Base-by-base conservation (phyloP, 352 stramenopile genomes). In the Peronospora belbahrii region DNA sequence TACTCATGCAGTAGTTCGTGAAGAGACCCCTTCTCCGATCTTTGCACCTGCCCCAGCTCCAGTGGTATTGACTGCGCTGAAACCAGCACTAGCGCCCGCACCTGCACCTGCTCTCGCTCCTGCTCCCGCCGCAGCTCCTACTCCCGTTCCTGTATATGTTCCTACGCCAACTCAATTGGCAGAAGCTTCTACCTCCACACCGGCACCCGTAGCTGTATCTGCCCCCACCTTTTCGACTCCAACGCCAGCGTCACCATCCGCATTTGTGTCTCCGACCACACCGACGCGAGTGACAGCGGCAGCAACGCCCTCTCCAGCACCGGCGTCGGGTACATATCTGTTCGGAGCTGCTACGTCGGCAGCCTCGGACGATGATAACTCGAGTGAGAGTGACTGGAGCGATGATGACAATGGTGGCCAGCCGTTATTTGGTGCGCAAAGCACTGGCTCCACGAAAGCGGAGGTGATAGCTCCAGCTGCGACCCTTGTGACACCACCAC, bases 371-470 rank as follows among this genome's bases (percentile, higher is more conserved):
- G 65, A 75, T 30, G 74, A 83, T 13, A 56, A 83, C 33, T 74
- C 70, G 8, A 82, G 69, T 35, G 74, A 85, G 33, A 84, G 72
- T 23, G 74, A 85, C 56, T 85, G 74, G 74, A 83, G 72, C 25
- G 71, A 83, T 42, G 63, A 77, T 34, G 70, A 85, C 17, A 65
- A 61, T n/a, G 36, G 28, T 34, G 52, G 34, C 10, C 60, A 68
- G 13, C 56, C 67, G 28, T 53, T 77, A 15, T 83, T 77, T 44
- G 65, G 62, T n/a, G 51, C 55, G 2, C 58, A 53, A 39, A 47
- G 42, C 42, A 22, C 52, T 8, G 48, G n/a, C n/a, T n/a, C 41
- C 22, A 37, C 56, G 11, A 54, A 53, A 15, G 38, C 59, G 13
- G 30, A 49, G 4, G 43, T 38, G 25, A 31, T 48, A 42, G 41